Conservation (phyloP, 2,329 filamentous ascomycete species). For the Claviceps fusiformis region DNA sequence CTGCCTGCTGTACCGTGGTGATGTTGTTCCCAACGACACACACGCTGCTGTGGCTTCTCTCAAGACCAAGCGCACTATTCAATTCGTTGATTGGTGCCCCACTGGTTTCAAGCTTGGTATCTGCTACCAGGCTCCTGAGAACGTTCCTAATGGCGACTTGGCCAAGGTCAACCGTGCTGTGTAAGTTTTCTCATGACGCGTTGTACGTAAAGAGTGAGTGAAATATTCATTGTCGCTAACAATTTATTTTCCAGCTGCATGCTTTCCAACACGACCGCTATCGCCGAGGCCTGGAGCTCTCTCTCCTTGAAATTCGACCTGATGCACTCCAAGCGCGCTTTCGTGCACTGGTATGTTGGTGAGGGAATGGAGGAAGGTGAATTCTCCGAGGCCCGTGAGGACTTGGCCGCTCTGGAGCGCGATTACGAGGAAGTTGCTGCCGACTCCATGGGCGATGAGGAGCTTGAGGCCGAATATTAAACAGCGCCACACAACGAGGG, state of each 20-base stretch:
- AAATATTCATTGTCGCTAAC: slow-evolving; percentile 12
- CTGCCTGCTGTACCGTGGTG: slow-evolving; percentile 93
- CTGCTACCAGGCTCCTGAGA: slow-evolving; percentile 96
- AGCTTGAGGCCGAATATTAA: slow-evolving; percentile 87
- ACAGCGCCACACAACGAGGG: slow-evolving; percentile 5
- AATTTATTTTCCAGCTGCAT: slow-evolving; percentile 54
- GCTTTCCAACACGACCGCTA: slow-evolving; percentile 97
- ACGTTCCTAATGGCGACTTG: slow-evolving; percentile 91
- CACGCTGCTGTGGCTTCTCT: slow-evolving; percentile 86
- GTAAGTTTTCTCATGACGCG: slow-evolving; percentile 40
- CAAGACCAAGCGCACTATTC: slow-evolving; percentile 98
- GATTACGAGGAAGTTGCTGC: slow-evolving; percentile 98
- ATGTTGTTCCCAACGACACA: slow-evolving; percentile 93
- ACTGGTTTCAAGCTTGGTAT: slow-evolving; percentile 99
- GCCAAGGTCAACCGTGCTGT: slow-evolving; percentile 97
- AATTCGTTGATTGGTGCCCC: slow-evolving; percentile 99
- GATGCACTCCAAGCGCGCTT: slow-evolving; percentile 99
- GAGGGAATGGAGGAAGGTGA: slow-evolving; percentile 99
- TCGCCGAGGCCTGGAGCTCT: slow-evolving; percentile 94
- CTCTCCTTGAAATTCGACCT: slow-evolving; percentile 98
- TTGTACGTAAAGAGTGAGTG: not conserved
- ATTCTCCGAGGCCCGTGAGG: slow-evolving; percentile 98
- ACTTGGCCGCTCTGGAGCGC: slow-evolving; percentile 91
- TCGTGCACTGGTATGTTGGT: slow-evolving; percentile 99
- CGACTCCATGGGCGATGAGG: slow-evolving; percentile 81